phyloP scores from a whole-genome alignment of 164 flowering plant species.

The Saururus chinensis region DNA sequence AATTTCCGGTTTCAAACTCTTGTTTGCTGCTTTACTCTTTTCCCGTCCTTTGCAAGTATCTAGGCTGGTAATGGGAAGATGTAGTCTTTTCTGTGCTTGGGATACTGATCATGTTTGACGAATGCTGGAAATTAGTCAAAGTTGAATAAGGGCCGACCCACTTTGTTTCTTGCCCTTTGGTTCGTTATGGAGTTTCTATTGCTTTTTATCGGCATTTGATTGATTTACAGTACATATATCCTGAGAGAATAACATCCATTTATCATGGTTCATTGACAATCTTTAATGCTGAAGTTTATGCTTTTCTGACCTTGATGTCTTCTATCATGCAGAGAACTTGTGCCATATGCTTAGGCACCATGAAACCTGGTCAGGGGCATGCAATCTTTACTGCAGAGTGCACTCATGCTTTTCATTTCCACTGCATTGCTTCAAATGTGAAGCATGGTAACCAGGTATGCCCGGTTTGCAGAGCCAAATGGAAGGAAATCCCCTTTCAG shows the following conservation, averaged over 20 bases:
- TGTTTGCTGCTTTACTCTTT: background rate
- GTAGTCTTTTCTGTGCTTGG: background rate
- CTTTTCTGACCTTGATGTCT: constrained; percentile 2
- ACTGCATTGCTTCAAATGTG: constrained; percentile 85
- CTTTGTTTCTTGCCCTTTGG: no score
- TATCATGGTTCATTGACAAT: background rate
- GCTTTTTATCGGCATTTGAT: background rate
- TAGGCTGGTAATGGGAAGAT: background rate
- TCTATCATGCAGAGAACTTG: constrained; percentile 55
- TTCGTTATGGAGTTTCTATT: no score
- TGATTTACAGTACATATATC: no score
- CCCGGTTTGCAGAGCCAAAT: constrained; percentile 90
- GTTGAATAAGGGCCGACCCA: background rate
- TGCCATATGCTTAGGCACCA: constrained; percentile 69
- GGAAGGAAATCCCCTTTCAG: constrained; percentile 88
- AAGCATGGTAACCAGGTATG: constrained; percentile 82
- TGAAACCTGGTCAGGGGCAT: constrained; percentile 83
- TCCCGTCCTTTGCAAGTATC: background rate
- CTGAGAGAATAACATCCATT: background rate
- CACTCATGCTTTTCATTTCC: constrained; percentile 86
- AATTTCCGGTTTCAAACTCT: background rate
- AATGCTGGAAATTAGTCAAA: background rate
- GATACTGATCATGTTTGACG: background rate
- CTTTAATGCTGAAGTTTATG: background rate
- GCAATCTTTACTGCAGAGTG: constrained; percentile 98